Conservation (phyloP, 345 rosid species). For the Gossypium raimondii region DNA sequence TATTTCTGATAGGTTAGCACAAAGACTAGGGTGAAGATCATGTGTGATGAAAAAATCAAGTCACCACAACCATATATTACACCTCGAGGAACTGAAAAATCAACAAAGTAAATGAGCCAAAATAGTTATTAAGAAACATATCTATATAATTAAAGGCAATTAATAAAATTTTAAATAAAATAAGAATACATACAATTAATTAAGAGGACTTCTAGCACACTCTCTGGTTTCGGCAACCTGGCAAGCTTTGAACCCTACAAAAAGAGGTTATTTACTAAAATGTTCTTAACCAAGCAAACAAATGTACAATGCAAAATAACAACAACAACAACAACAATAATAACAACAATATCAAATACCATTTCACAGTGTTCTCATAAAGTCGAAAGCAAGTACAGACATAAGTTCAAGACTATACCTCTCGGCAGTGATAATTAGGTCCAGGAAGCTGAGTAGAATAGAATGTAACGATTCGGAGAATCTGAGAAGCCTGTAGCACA, state of each 20-base stretch:
- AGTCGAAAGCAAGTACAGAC: conserved; percentile 5
- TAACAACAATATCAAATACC: neutral
- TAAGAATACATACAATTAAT: conserved; percentile 57
- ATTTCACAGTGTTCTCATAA: neutral
- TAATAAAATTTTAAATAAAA: neutral
- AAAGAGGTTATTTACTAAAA: conserved; percentile 7
- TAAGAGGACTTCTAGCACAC: conserved; percentile 58
- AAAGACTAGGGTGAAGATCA: conserved; percentile 93
- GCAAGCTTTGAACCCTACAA: conserved; percentile 85
- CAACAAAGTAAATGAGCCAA: conserved; percentile 26
- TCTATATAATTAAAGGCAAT: neutral
- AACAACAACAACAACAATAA: neutral
- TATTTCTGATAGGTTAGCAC: conserved; percentile 93
- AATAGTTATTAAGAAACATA: neutral
- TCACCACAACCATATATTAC: conserved; percentile 94
- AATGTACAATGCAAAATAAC: neutral
- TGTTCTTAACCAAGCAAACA: neutral
- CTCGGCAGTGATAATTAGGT: conserved; percentile 10
- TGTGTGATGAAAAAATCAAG: conserved; percentile 95
- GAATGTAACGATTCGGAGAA: conserved; percentile 82
- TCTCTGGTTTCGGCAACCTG: conserved; percentile 73
- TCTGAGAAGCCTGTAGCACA: conserved; percentile 68
- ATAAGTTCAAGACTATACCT: conserved; percentile 24
- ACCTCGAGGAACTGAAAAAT: conserved; percentile 84
- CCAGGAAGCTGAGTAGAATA: conserved; percentile 62